These are phyloP conservation scores for Rhizomucor miehei DNA, from an alignment of 371 early-diverging fungal species.

Conservation along the genomic window DNA sequence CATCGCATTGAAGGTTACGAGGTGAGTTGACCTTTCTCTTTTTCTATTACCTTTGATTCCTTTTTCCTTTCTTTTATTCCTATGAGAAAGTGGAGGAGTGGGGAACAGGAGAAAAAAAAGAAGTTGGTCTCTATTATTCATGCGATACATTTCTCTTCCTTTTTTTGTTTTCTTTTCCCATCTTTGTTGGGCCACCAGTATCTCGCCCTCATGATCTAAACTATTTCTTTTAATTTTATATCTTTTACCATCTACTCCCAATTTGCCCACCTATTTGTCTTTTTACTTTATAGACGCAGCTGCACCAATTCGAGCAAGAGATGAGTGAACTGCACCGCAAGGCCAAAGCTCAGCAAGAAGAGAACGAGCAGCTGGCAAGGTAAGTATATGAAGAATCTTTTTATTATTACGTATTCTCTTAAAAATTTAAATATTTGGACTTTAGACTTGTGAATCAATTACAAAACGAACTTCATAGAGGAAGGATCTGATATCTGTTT, in stretches of 20 bases:
- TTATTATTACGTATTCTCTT: not conserved
- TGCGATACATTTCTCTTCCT: constrained; percentile 1
- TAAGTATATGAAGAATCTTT: too few relatives aligned
- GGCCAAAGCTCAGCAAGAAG: constrained; percentile 23
- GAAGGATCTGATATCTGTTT: not conserved
- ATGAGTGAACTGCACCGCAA: constrained; percentile 24
- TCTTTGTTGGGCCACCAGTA: constrained; percentile 17
- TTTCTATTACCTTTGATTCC: too few relatives aligned
- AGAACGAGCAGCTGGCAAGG: constrained; percentile 34
- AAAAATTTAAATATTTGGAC: not conserved
- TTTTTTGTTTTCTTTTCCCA: constrained; percentile 5
- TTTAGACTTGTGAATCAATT: constrained; percentile 33
- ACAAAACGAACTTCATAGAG: constrained; percentile 28
- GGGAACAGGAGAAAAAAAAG: not conserved
- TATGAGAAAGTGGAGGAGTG: too few relatives aligned
- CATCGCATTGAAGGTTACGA: constrained; percentile 34
- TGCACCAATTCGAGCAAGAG: constrained; percentile 23
- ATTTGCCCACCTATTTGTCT: constrained; percentile 12
- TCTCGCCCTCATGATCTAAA: constrained; percentile 30
- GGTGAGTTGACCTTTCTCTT: constrained; percentile 17
- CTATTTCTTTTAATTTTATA: constrained; percentile 6
- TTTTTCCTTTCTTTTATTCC: too few relatives aligned
- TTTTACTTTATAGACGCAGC: constrained; percentile 21
- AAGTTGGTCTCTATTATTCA: constrained; percentile 3
- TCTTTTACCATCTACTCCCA: constrained; percentile 19